Percentiles rank a stretch among this genome's conserved stretches.
phyloP scores from a whole-genome alignment of 2,329 filamentous ascomycete species.

The Phoma sp. region DNA sequence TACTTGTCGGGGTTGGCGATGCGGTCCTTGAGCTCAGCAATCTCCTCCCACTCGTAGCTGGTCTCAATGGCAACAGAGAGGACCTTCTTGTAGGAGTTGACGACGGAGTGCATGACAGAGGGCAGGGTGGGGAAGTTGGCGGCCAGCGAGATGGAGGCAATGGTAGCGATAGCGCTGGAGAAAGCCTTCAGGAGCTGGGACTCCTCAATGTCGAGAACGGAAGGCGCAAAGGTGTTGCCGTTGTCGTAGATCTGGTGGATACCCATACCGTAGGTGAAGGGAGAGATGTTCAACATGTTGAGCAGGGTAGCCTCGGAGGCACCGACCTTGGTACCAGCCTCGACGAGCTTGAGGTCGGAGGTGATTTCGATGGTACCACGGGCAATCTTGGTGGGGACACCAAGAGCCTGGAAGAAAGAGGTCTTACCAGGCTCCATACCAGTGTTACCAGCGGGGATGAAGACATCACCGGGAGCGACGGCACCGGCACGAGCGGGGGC shows the following conservation, averaged over 20 bases:
- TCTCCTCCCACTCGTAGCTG: constrained; percentile 92
- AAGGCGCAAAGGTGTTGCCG: constrained; percentile 87
- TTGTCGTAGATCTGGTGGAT: constrained; percentile 96
- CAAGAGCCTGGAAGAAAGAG: constrained; percentile 99
- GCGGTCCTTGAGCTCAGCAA: constrained; percentile 98
- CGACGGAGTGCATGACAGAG: constrained; percentile 92
- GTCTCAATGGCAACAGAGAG: constrained; percentile 88
- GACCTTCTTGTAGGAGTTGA: constrained; percentile 98
- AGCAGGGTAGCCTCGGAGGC: constrained; percentile 97
- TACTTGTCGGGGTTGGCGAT: constrained; percentile 99
- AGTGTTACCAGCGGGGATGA: constrained; percentile 96
- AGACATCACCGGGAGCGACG: constrained; percentile 91
- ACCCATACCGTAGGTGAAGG: constrained; percentile 83
- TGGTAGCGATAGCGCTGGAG: constrained; percentile 79
- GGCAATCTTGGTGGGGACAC: constrained; percentile 99
- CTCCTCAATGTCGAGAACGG: constrained; percentile 92
- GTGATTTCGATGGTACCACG: constrained; percentile 99
- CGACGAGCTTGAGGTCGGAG: constrained; percentile 95
- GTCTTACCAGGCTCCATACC: constrained; percentile 99
- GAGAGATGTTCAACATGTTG: constrained; percentile 99
- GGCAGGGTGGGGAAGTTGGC: constrained; percentile 95
- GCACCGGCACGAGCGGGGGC: constrained; percentile 98
- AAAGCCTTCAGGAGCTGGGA: constrained; percentile 89
- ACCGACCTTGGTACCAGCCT: constrained; percentile 92
- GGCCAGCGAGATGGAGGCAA: constrained; percentile 90